These are phyloP conservation scores for Juglanconis sp. DNA, from an alignment of 2,329 filamentous ascomycete genomes.

Conservation along the genomic window DNA sequence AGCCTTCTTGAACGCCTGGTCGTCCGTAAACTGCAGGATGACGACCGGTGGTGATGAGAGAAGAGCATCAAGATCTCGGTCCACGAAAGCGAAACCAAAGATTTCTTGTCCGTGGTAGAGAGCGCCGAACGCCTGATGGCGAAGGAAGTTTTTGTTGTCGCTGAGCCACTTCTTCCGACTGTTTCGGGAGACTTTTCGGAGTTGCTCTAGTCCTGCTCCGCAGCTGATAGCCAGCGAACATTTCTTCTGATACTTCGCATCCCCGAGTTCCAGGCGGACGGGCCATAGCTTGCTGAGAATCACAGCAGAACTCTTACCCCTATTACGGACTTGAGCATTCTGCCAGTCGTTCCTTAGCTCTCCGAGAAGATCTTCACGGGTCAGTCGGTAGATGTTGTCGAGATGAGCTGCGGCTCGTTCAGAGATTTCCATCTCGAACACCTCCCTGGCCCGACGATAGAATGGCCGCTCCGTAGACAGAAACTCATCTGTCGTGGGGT, in stretches of 20 bases:
- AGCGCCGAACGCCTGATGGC: constrained; percentile 60
- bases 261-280: constrained; percentile 33
- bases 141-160: constrained; percentile 48
- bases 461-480: constrained; percentile 50
- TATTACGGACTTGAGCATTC: constrained; percentile 45
- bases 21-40: constrained; percentile 48
- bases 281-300: constrained; percentile 39
- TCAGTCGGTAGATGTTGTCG: constrained; percentile 69
- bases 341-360: constrained; percentile 63
- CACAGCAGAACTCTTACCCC: constrained; percentile 35
- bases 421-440: constrained; percentile 36
- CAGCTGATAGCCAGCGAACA: constrained; percentile 40
- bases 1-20: constrained; percentile 40
- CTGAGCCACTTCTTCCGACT: constrained; percentile 43
- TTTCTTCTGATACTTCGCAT: constrained; percentile 26
- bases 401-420: constrained; percentile 49
- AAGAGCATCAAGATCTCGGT: constrained; percentile 49
- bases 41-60: constrained; percentile 41
- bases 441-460: constrained; percentile 49
- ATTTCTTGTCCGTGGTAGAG: constrained; percentile 50
- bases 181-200: constrained; percentile 28
- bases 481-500: constrained; percentile 66
- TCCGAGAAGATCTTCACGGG: constrained; percentile 68
- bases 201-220: constrained; percentile 40
- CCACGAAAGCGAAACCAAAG: constrained; percentile 57